A percentile compares a stretch with the other conserved stretches of the same genome.
Conservation (phyloP, 495 filamentous ascomycete genomes). For the Daldinia vernicosa region DNA sequence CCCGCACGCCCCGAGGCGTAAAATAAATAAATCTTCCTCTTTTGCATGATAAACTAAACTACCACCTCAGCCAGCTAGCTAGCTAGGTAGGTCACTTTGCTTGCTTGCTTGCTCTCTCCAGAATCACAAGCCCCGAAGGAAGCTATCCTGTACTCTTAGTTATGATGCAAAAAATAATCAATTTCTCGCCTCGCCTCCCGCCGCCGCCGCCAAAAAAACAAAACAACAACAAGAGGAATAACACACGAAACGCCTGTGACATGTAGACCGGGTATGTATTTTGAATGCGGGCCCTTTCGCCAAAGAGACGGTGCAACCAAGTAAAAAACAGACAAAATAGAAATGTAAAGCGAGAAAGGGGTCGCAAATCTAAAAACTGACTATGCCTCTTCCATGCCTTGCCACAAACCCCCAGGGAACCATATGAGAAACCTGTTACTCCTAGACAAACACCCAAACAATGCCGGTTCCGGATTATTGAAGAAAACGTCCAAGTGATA, state of each 20-base stretch:
- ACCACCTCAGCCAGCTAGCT: background rate
- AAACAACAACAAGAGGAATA: slow-evolving; percentile 5
- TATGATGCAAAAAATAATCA: slow-evolving; percentile 35
- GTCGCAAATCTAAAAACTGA: slow-evolving; percentile 31
- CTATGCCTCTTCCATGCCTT: slow-evolving; percentile 36
- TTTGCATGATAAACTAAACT: slow-evolving; percentile 1
- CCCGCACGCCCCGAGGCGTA: slow-evolving; percentile 28
- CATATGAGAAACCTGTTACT: slow-evolving; percentile 32
- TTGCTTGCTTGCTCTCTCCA: background rate
- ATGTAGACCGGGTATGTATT: slow-evolving; percentile 42
- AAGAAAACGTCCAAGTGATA: slow-evolving; percentile 17
- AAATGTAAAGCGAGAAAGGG: slow-evolving; percentile 1
- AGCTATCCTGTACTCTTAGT: slow-evolving; percentile 34
- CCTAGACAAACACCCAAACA: slow-evolving; percentile 41
- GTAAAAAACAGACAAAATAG: slow-evolving; percentile 13
- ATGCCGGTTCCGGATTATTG: slow-evolving; percentile 42
- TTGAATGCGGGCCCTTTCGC: slow-evolving; percentile 39
- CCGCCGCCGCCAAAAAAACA: slow-evolving; percentile 4
- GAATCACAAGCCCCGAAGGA: slow-evolving; percentile 19
- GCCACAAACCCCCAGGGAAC: slow-evolving; percentile 18
- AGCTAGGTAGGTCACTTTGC: too few species aligned
- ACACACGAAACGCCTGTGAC: slow-evolving; percentile 35
- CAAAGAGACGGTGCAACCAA: slow-evolving; percentile 32
- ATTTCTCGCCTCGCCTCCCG: slow-evolving; percentile 31
- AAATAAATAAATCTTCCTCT: slow-evolving; percentile 4